Conservation (phyloP, 768 basidiomycete species). For the Psilocybe subaeruginosa region DNA sequence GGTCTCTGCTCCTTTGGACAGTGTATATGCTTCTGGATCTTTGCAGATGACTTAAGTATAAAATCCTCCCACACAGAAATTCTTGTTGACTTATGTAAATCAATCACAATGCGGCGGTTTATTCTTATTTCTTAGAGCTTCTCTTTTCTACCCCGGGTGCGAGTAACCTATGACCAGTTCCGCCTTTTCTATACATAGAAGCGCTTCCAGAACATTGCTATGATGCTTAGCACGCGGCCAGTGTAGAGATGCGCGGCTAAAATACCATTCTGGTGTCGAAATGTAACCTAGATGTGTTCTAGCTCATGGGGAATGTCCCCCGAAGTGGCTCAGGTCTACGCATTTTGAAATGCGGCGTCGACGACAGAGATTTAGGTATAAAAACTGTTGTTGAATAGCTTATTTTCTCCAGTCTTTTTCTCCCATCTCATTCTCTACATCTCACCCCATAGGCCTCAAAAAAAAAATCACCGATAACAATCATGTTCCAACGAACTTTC, state of each 20-base stretch:
- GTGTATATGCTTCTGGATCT: not conserved
- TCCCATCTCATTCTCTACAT: not conserved
- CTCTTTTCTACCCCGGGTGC: not conserved
- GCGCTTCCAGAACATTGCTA: not conserved
- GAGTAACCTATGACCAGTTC: not conserved
- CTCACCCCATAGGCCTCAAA: not conserved
- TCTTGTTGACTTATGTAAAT: not conserved
- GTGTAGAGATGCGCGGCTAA: not conserved
- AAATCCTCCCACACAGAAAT: not conserved
- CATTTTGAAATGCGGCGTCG: not conserved
- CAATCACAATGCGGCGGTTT: not conserved
- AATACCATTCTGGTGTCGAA: not conserved
- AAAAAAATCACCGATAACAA: not conserved
- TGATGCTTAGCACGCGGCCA: not conserved
- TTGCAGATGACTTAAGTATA: not conserved
- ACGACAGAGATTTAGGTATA: not conserved
- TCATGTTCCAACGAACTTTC: slow-evolving; percentile 6
- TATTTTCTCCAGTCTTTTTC: not conserved
- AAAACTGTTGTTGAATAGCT: not conserved
- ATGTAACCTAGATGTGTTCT: not conserved
- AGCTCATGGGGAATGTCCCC: not conserved
- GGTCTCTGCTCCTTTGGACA: not conserved
- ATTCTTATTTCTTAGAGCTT: not conserved
- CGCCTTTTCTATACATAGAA: not conserved
- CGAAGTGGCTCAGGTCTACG: not conserved